These are phyloP conservation scores for Dactylellina haptotyla DNA, from an alignment of 2,329 filamentous ascomycete genomes.

Conservation along the genomic window DNA sequence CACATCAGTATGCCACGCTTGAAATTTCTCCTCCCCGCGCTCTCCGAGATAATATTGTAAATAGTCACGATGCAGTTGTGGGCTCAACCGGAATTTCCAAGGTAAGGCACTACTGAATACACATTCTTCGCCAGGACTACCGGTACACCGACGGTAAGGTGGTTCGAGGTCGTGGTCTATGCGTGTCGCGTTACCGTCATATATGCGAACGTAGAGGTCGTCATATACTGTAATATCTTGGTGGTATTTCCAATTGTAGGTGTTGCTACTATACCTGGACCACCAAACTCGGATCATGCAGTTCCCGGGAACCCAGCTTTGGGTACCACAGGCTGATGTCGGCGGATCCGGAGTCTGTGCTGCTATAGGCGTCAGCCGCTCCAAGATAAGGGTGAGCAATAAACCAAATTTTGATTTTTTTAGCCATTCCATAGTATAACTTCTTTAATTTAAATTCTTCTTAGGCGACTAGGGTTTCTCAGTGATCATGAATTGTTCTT, in stretches of 20 bases:
- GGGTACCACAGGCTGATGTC: background rate
- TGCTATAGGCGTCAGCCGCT: background rate
- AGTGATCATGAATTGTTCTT: no score
- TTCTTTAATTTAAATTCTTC: no score
- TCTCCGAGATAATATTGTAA: slow-evolving; percentile 9
- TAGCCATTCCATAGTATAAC: no score
- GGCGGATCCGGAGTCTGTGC: background rate
- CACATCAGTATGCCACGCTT: slow-evolving; percentile 9
- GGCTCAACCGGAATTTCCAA: background rate
- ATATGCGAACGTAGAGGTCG: slow-evolving; percentile 5
- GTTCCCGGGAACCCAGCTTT: background rate
- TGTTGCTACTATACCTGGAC: background rate
- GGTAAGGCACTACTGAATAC: background rate
- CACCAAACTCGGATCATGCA: slow-evolving; percentile 18
- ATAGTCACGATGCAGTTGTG: slow-evolving; percentile 16
- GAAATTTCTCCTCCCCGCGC: background rate
- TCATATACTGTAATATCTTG: background rate
- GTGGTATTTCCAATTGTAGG: background rate
- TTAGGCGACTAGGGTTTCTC: no score
- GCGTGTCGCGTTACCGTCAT: slow-evolving; percentile 6
- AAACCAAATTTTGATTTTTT: no score
- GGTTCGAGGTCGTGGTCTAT: background rate
- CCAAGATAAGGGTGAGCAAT: background rate
- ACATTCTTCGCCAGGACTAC: background rate
- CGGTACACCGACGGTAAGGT: background rate